Percentiles rank a stretch among this genome's conserved stretches.
phyloP scores from a whole-genome alignment of 345 rosid genomes.

The Pelargonium nanum region DNA sequence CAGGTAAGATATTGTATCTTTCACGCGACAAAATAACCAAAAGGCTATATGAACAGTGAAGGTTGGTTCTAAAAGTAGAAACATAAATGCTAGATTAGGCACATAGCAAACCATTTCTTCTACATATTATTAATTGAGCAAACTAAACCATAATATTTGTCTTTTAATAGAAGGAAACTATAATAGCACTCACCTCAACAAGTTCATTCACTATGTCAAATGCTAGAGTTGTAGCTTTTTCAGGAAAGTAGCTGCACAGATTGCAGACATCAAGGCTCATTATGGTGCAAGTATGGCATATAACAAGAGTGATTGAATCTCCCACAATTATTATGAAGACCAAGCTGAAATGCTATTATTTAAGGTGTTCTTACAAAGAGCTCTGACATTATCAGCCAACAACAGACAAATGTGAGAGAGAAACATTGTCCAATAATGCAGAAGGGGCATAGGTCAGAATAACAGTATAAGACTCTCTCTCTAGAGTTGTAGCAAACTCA shows the following conservation, averaged over 20 bases:
- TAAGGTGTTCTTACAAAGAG: background rate
- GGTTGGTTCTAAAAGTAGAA: background rate
- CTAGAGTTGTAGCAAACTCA: background rate
- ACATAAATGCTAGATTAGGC: background rate
- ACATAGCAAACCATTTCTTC: background rate
- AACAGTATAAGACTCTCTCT: background rate
- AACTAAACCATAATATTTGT: constrained; percentile 4
- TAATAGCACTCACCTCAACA: constrained; percentile 37
- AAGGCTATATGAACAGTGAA: background rate
- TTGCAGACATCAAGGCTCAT: constrained; percentile 11
- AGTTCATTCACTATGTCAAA: constrained; percentile 48
- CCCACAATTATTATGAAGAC: background rate
- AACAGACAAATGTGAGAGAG: background rate
- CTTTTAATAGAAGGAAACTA: background rate
- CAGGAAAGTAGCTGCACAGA: constrained; percentile 71
- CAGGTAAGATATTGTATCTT: background rate
- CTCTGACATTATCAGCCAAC: background rate
- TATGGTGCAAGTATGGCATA: background rate
- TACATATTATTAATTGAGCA: background rate
- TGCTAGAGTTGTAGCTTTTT: constrained; percentile 63
- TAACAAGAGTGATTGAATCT: background rate
- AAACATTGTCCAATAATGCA: background rate
- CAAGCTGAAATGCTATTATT: background rate
- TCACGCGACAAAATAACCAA: too few species aligned
- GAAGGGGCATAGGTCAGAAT: too few species aligned